phyloP scores from a whole-genome alignment of 805 yeast genomes.

The Suhomyces pyralidae region DNA sequence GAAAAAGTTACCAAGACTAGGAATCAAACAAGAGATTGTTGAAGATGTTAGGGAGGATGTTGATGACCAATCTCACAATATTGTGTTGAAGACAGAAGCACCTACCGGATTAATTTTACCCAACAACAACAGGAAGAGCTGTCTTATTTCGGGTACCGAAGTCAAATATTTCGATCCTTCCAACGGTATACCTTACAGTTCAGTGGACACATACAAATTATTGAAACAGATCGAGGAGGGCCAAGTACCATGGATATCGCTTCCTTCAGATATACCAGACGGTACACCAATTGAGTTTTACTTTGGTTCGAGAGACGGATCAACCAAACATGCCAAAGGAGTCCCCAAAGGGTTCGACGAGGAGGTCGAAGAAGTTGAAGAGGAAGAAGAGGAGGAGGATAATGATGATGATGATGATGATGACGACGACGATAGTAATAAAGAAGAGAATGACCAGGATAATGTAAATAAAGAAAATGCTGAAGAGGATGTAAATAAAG shows the following conservation, averaged over 20 bases:
- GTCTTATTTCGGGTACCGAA: conserved; percentile 73
- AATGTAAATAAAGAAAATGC: background rate
- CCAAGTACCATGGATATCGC: conserved; percentile 49
- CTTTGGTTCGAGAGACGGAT: conserved; percentile 48
- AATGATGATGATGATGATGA: background rate
- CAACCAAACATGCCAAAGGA: conserved; percentile 70
- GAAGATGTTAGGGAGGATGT: conserved; percentile 43
- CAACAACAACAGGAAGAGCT: conserved; percentile 61
- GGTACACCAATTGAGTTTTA: conserved; percentile 47
- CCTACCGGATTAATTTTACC: conserved; percentile 73
- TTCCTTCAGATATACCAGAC: conserved; percentile 51
- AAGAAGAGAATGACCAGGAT: background rate
- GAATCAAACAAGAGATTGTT: conserved; percentile 46
- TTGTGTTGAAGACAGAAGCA: conserved; percentile 58
- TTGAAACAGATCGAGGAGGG: conserved; percentile 50
- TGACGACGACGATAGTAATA: background rate
- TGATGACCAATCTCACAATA: conserved; percentile 42
- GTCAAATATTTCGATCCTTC: conserved; percentile 87
- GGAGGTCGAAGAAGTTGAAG: conserved; percentile 1
- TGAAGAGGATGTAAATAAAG: background rate
- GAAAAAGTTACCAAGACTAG: conserved; percentile 57
- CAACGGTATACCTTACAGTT: conserved; percentile 81
- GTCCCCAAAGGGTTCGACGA: conserved; percentile 80
- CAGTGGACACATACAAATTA: conserved; percentile 74
- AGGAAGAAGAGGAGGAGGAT: background rate